Evolutionary conservation across 306 rosid species (phyloP).

Genomic region (Benincasa hispida): DNA sequence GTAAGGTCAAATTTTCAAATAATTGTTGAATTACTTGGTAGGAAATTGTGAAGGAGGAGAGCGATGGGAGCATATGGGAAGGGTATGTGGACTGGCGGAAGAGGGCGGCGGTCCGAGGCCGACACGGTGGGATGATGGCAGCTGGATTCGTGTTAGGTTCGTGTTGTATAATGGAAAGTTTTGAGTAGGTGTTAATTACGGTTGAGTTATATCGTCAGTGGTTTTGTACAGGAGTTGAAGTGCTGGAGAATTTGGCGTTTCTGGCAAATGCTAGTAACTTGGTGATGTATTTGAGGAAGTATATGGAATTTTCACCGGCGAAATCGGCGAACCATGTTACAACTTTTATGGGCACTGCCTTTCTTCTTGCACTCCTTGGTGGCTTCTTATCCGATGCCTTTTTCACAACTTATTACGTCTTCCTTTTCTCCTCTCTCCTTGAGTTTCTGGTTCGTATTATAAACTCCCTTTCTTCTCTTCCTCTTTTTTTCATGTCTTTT

Average conservation of each 20-base stretch:
- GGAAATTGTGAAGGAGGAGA: conserved; percentile 33
- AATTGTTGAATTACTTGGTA: no score
- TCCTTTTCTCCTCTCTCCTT: conserved; percentile 42
- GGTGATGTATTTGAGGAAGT: conserved; percentile 48
- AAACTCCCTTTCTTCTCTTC: background rate
- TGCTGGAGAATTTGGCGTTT: conserved; percentile 70
- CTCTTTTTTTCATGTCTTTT: no score
- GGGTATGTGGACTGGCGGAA: conserved; percentile 83
- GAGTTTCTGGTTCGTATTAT: conserved; percentile 47
- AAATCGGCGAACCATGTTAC: conserved; percentile 58
- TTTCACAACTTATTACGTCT: conserved; percentile 51
- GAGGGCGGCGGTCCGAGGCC: conserved; percentile 48
- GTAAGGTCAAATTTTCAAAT: background rate
- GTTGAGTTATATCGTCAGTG: no score
- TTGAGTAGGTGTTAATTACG: no score
- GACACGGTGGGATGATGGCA: conserved; percentile 88
- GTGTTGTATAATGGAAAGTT: background rate
- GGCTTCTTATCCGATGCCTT: conserved; percentile 73
- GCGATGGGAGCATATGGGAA: conserved; percentile 36
- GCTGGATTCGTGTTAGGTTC: conserved; percentile 66
- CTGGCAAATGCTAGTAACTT: conserved; percentile 81
- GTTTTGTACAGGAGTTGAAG: conserved; percentile 70
- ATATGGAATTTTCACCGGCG: conserved; percentile 60
- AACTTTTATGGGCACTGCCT: conserved; percentile 78
- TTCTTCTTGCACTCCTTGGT: conserved; percentile 77